Evolutionary conservation across 2,329 filamentous ascomycete species (phyloP).

Genomic region (Arthrobotrys entomopaga): DNA sequence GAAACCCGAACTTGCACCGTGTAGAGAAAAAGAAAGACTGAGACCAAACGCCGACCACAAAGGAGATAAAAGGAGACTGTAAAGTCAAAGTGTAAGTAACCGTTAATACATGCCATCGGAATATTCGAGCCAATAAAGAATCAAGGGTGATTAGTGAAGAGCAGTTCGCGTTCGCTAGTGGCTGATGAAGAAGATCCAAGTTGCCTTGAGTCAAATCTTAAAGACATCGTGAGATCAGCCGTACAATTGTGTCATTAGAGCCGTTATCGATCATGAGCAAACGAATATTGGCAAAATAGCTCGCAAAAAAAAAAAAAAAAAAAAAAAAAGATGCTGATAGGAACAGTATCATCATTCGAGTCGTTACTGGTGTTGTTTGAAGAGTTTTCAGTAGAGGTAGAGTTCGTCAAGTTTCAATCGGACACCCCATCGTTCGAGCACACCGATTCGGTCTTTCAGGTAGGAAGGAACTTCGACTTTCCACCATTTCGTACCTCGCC

Average conservation of each 20-base stretch:
- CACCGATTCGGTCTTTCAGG: conserved; percentile 49
- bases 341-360: conserved; percentile 29
- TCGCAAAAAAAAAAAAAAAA: conserved; percentile 9
- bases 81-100: neutral
- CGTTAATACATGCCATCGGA: conserved; percentile 33
- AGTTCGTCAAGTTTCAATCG: conserved; percentile 54
- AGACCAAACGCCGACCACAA: conserved; percentile 39
- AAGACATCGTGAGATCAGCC: conserved; percentile 38
- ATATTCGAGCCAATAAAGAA: conserved; percentile 13
- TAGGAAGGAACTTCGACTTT: conserved; percentile 44
- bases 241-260: conserved; percentile 35
- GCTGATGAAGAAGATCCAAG: conserved; percentile 48
- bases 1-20: conserved; percentile 26
- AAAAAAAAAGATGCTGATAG: conserved; percentile 31
- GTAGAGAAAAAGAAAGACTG: conserved; percentile 13
- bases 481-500: conserved; percentile 52
- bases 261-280: conserved; percentile 43
- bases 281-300: conserved; percentile 11
- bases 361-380: conserved; percentile 15
- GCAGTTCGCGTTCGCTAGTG: conserved; percentile 1
- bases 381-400: conserved; percentile 49
- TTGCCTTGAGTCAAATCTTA: conserved; percentile 54
- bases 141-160: conserved; percentile 9
- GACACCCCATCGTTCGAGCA: conserved; percentile 50
- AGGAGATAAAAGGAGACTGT: conserved; percentile 8